A percentile compares a stretch with the other conserved stretches of the same genome.
Conservation (phyloP, 2,329 filamentous ascomycete genomes). For the Mycogone perniciosa region DNA sequence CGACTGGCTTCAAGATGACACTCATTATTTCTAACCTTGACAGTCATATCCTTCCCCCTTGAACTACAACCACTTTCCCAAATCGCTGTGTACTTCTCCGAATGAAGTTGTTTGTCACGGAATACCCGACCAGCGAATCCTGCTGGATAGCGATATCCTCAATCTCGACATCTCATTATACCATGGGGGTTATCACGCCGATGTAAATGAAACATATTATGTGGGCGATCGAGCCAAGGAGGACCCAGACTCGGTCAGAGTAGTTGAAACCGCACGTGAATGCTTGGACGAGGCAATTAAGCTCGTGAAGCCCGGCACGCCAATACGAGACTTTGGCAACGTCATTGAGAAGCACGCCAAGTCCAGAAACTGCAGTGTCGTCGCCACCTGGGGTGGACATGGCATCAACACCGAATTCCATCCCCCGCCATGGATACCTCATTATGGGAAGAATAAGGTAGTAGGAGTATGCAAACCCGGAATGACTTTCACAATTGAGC, state of each 20-base stretch:
- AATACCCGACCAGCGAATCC: constrained; percentile 82
- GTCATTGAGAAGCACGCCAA: constrained; percentile 95
- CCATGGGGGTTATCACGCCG: constrained; percentile 90
- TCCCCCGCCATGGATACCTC: constrained; percentile 85
- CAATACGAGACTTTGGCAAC: constrained; percentile 90
- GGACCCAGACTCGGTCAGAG: constrained; percentile 79
- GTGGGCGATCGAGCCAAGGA: constrained; percentile 81
- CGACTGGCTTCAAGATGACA: neutral
- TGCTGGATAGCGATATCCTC: constrained; percentile 89
- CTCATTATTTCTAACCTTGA: constrained; percentile 10
- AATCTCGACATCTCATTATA: constrained; percentile 96
- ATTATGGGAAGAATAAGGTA: constrained; percentile 98
- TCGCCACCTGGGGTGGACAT: constrained; percentile 94
- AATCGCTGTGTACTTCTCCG: constrained; percentile 91
- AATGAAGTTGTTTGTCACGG: constrained; percentile 99
- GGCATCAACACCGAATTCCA: constrained; percentile 94
- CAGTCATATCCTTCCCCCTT: constrained; percentile 91
- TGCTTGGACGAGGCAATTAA: constrained; percentile 88
- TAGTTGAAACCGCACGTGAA: constrained; percentile 84
- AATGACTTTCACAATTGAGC: constrained; percentile 99
- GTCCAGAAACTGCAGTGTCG: constrained; percentile 75
- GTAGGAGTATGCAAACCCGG: constrained; percentile 89
- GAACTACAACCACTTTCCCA: constrained; percentile 95
- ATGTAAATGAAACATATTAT: constrained; percentile 98
- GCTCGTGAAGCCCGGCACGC: constrained; percentile 83